These are phyloP conservation scores for Xylaria sp. DNA, from an alignment of 2,329 filamentous ascomycete species.

Conservation along the genomic window DNA sequence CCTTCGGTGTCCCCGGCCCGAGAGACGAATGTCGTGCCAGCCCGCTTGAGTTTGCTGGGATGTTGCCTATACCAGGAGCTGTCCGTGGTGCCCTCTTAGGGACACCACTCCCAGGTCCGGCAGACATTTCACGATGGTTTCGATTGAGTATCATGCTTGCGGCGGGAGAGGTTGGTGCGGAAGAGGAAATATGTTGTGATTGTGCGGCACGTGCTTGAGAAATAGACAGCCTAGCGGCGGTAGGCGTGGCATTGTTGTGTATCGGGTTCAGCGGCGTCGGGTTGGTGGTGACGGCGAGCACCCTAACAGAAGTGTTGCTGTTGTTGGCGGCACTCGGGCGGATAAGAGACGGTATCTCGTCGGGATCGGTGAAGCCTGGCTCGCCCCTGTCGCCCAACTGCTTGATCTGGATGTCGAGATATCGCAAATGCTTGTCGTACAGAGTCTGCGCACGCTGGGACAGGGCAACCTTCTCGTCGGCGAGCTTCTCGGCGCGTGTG, in stretches of 20 bases:
- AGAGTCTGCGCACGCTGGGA: slow-evolving; percentile 70
- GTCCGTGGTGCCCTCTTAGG: slow-evolving; percentile 64
- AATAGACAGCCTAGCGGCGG: slow-evolving; percentile 55
- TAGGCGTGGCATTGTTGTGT: slow-evolving; percentile 55
- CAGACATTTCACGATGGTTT: slow-evolving; percentile 66
- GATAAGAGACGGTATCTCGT: slow-evolving; percentile 71
- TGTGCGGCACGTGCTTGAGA: slow-evolving; percentile 62
- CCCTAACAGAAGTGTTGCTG: slow-evolving; percentile 56
- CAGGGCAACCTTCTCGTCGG: slow-evolving; percentile 78
- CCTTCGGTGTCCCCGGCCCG: slow-evolving; percentile 71
- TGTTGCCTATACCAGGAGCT: slow-evolving; percentile 58
- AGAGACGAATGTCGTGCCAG: slow-evolving; percentile 71
- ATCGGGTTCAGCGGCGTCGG: slow-evolving; percentile 53
- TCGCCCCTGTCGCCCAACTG: slow-evolving; percentile 69
- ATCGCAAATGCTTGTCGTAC: slow-evolving; percentile 71
- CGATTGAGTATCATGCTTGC: slow-evolving; percentile 68
- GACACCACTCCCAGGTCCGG: slow-evolving; percentile 61
- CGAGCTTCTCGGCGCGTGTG: slow-evolving; percentile 73
- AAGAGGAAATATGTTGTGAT: slow-evolving; percentile 62
- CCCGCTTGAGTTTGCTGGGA: slow-evolving; percentile 64
- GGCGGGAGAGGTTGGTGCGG: slow-evolving; percentile 69
- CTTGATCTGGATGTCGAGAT: slow-evolving; percentile 72
- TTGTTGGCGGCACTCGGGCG: slow-evolving; percentile 67
- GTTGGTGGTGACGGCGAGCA: slow-evolving; percentile 47
- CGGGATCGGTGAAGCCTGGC: slow-evolving; percentile 69